Evolutionary conservation across 805 yeast genomes (phyloP).

Genomic region (Candida ulmi): DNA sequence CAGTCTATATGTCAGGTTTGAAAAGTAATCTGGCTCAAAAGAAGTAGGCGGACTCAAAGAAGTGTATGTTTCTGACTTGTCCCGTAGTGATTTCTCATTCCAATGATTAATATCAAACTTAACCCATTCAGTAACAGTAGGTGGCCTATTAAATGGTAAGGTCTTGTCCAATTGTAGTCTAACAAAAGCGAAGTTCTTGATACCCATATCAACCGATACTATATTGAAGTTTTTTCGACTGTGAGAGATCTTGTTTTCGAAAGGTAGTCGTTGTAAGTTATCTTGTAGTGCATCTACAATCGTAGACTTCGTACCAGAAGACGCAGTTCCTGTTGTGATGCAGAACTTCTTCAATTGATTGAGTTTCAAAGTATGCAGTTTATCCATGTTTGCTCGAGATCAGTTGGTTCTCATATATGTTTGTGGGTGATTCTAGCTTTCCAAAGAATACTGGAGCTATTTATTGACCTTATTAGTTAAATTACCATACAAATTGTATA

Average conservation of each 20-base stretch:
- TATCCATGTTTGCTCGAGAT: slow-evolving; percentile 4
- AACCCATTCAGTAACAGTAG: slow-evolving; percentile 28
- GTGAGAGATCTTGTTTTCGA: slow-evolving; percentile 13
- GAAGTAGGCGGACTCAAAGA: slow-evolving; percentile 1
- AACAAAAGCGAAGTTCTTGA: slow-evolving; percentile 29
- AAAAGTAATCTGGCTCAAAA: slow-evolving; percentile 22
- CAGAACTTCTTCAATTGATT: slow-evolving; percentile 12
- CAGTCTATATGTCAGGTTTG: slow-evolving; percentile 18
- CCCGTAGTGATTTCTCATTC: slow-evolving; percentile 6
- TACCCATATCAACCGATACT: slow-evolving; percentile 32
- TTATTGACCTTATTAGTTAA: neutral
- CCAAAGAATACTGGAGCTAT: neutral
- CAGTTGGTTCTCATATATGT: neutral
- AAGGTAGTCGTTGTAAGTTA: slow-evolving; percentile 5
- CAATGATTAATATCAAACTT: slow-evolving; percentile 26
- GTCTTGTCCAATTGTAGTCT: slow-evolving; percentile 21
- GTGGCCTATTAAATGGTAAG: slow-evolving; percentile 17
- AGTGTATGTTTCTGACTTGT: too few species aligned
- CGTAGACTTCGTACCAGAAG: slow-evolving; percentile 12
- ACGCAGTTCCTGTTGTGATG: slow-evolving; percentile 11
- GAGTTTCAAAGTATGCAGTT: slow-evolving; percentile 7
- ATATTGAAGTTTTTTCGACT: slow-evolving; percentile 17
- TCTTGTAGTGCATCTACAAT: slow-evolving; percentile 4
- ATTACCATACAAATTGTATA: too few species aligned
- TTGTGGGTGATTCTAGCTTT: neutral